Evolutionary conservation across 2,329 filamentous ascomycete species (phyloP).

Genomic region (Talaromyces marneffei): DNA sequence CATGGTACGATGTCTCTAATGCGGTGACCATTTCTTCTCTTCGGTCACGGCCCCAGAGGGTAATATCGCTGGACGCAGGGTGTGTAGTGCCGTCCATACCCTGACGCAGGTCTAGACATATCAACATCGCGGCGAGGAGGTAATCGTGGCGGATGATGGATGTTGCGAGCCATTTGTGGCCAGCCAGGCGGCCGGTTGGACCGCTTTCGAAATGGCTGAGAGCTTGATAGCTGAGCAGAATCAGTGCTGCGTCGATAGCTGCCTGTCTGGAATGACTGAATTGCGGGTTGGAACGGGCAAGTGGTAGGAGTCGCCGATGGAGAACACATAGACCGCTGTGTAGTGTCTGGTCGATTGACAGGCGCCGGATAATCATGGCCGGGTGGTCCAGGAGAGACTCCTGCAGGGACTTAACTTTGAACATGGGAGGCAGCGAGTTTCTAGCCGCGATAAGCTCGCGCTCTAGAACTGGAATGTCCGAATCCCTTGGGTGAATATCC

Average conservation of each 20-base stretch:
- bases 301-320: conserved; percentile 72
- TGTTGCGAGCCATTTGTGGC: conserved; percentile 71
- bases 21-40: conserved; percentile 67
- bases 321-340: conserved; percentile 78
- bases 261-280: conserved; percentile 72
- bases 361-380: conserved; percentile 65
- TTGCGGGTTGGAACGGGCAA: conserved; percentile 64
- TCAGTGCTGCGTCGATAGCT: conserved; percentile 74
- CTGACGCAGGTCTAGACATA: conserved; percentile 71
- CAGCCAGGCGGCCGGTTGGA: conserved; percentile 62
- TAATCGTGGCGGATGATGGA: conserved; percentile 77
- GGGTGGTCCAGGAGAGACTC: conserved; percentile 63
- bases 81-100: conserved; percentile 17
- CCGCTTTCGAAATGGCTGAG: conserved; percentile 67
- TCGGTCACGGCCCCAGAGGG: conserved; percentile 35
- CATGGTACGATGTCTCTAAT: conserved; percentile 63
- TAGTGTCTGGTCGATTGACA: conserved; percentile 44
- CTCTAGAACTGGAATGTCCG: conserved; percentile 49
- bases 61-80: conserved; percentile 21
- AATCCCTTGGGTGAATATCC: conserved; percentile 46
- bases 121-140: conserved; percentile 71
- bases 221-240: conserved; percentile 67
- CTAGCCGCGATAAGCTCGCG: conserved; percentile 46
- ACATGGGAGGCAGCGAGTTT: conserved; percentile 64
- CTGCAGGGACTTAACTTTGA: conserved; percentile 65